These are phyloP conservation scores for Pythium insidiosum DNA, from an alignment of 352 stramenopile species.

Conservation along the genomic window DNA sequence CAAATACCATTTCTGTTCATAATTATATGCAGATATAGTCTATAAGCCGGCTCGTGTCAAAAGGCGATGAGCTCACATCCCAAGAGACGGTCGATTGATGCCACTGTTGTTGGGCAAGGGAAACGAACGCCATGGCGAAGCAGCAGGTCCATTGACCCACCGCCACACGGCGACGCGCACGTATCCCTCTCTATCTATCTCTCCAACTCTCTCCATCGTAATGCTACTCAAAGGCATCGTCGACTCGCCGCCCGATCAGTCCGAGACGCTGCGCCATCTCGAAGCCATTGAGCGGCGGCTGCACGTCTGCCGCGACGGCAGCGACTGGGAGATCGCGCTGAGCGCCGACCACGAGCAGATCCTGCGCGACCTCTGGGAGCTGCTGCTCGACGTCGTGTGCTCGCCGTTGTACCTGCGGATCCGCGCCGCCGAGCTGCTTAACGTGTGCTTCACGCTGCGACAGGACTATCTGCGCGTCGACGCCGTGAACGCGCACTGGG, in stretches of 20 bases:
- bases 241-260: slow-evolving; percentile 46
- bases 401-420: slow-evolving; percentile 56
- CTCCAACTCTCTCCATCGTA: no score
- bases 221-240: slow-evolving; percentile 20
- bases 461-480: slow-evolving; percentile 17
- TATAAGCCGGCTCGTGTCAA: no score
- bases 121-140: no score
- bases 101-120: no score
- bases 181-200: no score
- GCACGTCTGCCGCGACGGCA: slow-evolving; percentile 4
- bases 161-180: no score
- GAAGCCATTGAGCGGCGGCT: slow-evolving; percentile 34
- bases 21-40: no score
- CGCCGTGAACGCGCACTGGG: slow-evolving; percentile 22
- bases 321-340: slow-evolving; percentile 8
- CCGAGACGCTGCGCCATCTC: slow-evolving; percentile 37
- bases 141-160: no score
- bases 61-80: no score
- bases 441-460: slow-evolving; percentile 27
- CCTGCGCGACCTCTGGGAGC: slow-evolving; percentile 40
- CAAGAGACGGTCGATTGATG: no score
- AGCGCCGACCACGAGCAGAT: slow-evolving; percentile 15
- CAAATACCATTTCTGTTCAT: no score
- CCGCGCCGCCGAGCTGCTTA: slow-evolving; percentile 47
- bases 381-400: slow-evolving; percentile 65